Base-by-base conservation (phyloP, 306 rosid species). In the Corylus americana region DNA sequence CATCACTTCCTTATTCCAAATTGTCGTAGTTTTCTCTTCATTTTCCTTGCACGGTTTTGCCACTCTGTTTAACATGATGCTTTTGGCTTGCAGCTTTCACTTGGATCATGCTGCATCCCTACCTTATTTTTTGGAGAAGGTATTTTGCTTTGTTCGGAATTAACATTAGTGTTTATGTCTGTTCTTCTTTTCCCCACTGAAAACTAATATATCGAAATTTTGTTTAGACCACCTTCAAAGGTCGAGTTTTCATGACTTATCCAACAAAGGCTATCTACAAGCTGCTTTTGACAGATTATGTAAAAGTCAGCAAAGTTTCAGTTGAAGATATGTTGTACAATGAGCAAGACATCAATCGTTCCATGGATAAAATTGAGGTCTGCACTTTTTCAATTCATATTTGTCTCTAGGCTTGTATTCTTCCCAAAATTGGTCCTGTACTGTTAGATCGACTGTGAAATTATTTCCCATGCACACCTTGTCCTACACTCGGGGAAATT, bases 331-430 rank as follows among this genome's bases (percentile, higher is more conserved):
- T 92, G 97, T 80, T 94, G 71, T 92, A 57, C 25, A 87, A 92
- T 49, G 97, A 94, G 72, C 97, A 94, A 27, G 98, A 94, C 85
- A 94, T 94, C 80, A 90, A 89, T 78, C 92, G 97, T 70, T 95
- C 98, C 81, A 95, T 92, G 98, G 98, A 95, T 74, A 95, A 89
- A 83, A 92, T 95, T 82, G 98, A 95, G 98, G 98, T 92, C 50
- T 67, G 67, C 63, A 80, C 76, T 69, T 58, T 45, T 53, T 2
- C 14, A 37, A 17, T 61, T 77, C 66, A n/a, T 51, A 11, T 27
- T 61, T 45, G 14, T 42, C 48, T 45, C 50, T 53, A 20, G 25
- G 2, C 57, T 39, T 42, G 63, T 42, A 22, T 31, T 37, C 8
- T 62, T 42, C 18, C 67, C 16, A 4, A 51, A 42, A 79, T n/a